Evolutionary conservation across 129 eudicot genomes (phyloP), one percentile per base, ranked within the genome.

Genomic region (Chrysanthemum lavandulifolium): DNA sequence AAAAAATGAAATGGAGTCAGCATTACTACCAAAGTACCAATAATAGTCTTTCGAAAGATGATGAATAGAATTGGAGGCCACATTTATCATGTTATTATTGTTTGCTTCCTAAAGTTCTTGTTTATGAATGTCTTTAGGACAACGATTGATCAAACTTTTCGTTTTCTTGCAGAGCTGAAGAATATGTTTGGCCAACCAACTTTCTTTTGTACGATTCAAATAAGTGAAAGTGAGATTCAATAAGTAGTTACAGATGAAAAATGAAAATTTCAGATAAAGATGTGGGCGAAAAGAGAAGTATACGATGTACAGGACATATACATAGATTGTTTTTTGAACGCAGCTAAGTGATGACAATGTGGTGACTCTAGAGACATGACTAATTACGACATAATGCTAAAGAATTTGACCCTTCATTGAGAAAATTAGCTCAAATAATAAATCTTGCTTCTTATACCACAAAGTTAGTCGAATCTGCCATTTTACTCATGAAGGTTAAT

Each of bases 51-150:
- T 25, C 13, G n/a, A 18, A 65, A 13, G 27, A 40, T 52, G 29
- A 65, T 54, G 6, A 21, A 63, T 61, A 25, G 47, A 56, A 49
- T 36, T 10, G 43, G 53, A 36, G 54, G 18, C 52, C 53, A 56
- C 40, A 36, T 19, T 33, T 55, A 54, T 70, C 65, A 54, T 31
- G 36, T 55, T 36, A 36, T 18, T 55, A 5, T 51, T 68, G 59
- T 55, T 49, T 68, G 65, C 40, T 55, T 56, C 47, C 52, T 55
- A 70, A 23, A 68, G 48, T 52, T 25, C 73, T 29, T 69, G 63
- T 69, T 27, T 53, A 16, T 69, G 7, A 14, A 49, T 68, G 47
- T 13, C 48, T 50, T 25, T 68, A 51, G 6, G 36, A 50, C 13
- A 27, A 14, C 36, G 50, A 51, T 10, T 10, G 3, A 2, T 16